Evolutionary conservation across 495 filamentous ascomycete species (phyloP), one percentile per base, ranked within the genome.

Genomic region (Physcia stellaris): DNA sequence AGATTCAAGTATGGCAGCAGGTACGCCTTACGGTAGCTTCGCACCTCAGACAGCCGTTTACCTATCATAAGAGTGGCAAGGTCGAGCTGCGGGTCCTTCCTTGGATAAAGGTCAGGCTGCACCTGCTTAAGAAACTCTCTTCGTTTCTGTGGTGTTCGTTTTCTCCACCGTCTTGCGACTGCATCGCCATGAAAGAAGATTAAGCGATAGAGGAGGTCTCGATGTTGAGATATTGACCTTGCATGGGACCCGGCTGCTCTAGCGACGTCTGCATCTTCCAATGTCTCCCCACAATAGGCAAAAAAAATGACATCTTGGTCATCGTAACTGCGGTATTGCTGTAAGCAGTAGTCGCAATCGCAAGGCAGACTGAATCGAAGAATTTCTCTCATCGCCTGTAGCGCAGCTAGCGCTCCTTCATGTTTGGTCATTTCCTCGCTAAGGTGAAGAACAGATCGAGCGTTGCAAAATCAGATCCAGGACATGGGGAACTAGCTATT

Each of bases 1-100:
- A 43, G 2, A 32, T 45, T 48, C 15, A 48, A 4, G 20, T 40
- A 48, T 0, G 42, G 35, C 1, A 48, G 33, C 2, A 48, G 16
- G 11, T 22, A 26, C 10, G 32, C 37, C 20, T 9, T 9, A 9
- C 26, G 26, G n/a, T 28, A 13, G 9, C 13, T 28, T 28, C 13
- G 9, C 13, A 9, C 9, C 13, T 28, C 26, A 13, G 9, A 9
- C 26, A 28, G 9, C 13, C 9, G n/a, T 13, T 28, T 28, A 9
- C 26, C 26, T 28, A 13, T 13, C 26, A 28, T 9, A 9, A 9
- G 26, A 9, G 26, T 28, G 26, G 9, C 26, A 9, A 28, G 26
- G 26, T 28, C 26, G 26, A 28, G 9, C 26, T 9, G n/a, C 9
- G 26, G 26, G n/a, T 28, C 13, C 9, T 28, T 28, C 9, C 9